Conservation (phyloP, 2,329 filamentous ascomycete genomes). For the Phialophora chinensis region DNA sequence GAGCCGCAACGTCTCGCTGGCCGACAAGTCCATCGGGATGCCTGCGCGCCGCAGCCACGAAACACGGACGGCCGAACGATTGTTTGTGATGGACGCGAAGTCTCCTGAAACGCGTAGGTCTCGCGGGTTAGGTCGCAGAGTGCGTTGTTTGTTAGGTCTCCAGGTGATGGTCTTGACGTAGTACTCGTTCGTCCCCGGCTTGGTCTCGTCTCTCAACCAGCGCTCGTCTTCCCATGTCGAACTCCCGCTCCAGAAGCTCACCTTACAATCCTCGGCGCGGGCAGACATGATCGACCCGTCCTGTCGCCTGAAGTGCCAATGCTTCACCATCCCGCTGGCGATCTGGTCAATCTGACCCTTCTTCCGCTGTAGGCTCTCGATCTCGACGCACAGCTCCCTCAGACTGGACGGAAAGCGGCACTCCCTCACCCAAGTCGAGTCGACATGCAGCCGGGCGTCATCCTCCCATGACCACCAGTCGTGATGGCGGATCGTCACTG, state of each 20-base stretch:
- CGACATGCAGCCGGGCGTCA: background rate
- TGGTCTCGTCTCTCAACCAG: slow-evolving; percentile 54
- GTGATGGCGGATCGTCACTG: slow-evolving; percentile 1
- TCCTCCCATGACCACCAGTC: slow-evolving; percentile 3
- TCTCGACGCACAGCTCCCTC: slow-evolving; percentile 51
- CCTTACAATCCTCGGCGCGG: slow-evolving; percentile 36
- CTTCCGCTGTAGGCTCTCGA: slow-evolving; percentile 57
- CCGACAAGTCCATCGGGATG: background rate
- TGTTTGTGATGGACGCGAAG: background rate
- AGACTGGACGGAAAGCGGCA: slow-evolving; percentile 42
- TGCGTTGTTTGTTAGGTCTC: slow-evolving; percentile 46
- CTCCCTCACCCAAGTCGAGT: background rate
- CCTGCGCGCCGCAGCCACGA: background rate
- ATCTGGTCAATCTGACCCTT: slow-evolving; percentile 52
- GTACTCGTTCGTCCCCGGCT: slow-evolving; percentile 51
- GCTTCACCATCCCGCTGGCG: background rate
- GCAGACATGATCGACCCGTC: background rate
- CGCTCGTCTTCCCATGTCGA: slow-evolving; percentile 49
- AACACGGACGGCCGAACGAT: background rate
- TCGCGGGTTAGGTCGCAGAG: background rate
- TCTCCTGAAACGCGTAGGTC: background rate
- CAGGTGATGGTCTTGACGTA: slow-evolving; percentile 52
- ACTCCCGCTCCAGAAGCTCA: slow-evolving; percentile 53
- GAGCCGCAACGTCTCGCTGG: background rate
- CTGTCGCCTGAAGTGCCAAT: background rate